Evolutionary conservation across 1,284 basidiomycete species (phyloP).

Genomic region (Lentinus polychrous): DNA sequence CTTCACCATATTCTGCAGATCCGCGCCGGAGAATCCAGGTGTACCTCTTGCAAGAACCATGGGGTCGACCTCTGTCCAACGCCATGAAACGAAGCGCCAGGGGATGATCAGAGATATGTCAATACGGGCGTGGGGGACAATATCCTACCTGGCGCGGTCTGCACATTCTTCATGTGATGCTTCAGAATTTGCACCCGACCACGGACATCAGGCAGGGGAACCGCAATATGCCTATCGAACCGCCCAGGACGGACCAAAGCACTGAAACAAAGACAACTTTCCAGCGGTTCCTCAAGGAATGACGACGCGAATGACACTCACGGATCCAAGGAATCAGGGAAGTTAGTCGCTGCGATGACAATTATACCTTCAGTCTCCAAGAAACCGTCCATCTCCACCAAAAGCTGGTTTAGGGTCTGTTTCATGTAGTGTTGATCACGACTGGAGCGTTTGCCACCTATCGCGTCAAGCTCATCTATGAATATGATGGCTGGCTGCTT

Average conservation of each 20-base stretch:
- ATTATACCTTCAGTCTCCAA: slow-evolving; percentile 86
- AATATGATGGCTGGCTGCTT: slow-evolving; percentile 94
- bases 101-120: slow-evolving; percentile 1
- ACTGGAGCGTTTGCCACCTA: slow-evolving; percentile 86
- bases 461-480: slow-evolving; percentile 90
- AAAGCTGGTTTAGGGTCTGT: slow-evolving; percentile 89
- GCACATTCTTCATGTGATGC: slow-evolving; percentile 83
- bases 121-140: not conserved
- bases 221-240: slow-evolving; percentile 88
- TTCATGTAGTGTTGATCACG: slow-evolving; percentile 88
- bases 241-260: slow-evolving; percentile 90
- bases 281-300: not conserved
- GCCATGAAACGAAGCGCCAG: not conserved
- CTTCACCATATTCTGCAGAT: slow-evolving; percentile 93
- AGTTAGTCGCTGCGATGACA: slow-evolving; percentile 93
- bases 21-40: slow-evolving; percentile 87
- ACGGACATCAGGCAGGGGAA: slow-evolving; percentile 83
- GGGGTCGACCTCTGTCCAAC: slow-evolving; percentile 62
- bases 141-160: slow-evolving; percentile 48
- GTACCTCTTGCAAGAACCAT: slow-evolving; percentile 86
- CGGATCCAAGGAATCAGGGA: slow-evolving; percentile 87
- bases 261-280: slow-evolving; percentile 31
- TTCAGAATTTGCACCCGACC: slow-evolving; percentile 84
- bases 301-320: slow-evolving; percentile 30
- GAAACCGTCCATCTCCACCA: slow-evolving; percentile 96